These are phyloP conservation scores for Sanghuangporus baumii DNA, from an alignment of 1,284 basidiomycete genomes.

Conservation along the genomic window DNA sequence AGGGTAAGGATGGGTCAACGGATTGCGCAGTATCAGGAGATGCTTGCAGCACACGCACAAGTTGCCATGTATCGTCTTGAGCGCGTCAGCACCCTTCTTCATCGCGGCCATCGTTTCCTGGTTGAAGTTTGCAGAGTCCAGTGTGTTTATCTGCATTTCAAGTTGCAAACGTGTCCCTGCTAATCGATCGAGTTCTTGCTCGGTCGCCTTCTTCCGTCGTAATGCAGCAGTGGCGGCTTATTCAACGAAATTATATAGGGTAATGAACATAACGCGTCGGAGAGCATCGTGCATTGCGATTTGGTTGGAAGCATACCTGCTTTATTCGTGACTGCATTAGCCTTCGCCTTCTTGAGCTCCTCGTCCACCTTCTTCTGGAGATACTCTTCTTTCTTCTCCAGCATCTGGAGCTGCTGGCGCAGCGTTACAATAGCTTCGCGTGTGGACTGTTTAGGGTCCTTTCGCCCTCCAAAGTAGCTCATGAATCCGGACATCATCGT, in stretches of 20 bases:
- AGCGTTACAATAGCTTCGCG: slow-evolving; percentile 85
- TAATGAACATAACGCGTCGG: background rate
- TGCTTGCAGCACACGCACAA: slow-evolving; percentile 54
- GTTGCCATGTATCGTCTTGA: slow-evolving; percentile 89
- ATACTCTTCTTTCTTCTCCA: slow-evolving; percentile 99
- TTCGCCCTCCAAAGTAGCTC: slow-evolving; percentile 76
- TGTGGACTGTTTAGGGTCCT: slow-evolving; percentile 74
- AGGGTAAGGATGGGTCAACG: slow-evolving; percentile 10
- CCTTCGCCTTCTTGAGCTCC: slow-evolving; percentile 86
- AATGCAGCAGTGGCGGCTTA: slow-evolving; percentile 86
- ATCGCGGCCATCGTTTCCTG: slow-evolving; percentile 97
- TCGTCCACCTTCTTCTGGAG: slow-evolving; percentile 97
- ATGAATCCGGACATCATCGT: slow-evolving; percentile 82
- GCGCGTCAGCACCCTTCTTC: slow-evolving; percentile 91
- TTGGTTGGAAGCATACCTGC: slow-evolving; percentile 45
- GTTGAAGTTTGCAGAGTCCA: slow-evolving; percentile 98
- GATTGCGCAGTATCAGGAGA: slow-evolving; percentile 5
- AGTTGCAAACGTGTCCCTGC: slow-evolving; percentile 88
- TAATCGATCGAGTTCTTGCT: slow-evolving; percentile 84
- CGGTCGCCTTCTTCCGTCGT: slow-evolving; percentile 90
- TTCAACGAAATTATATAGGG: background rate
- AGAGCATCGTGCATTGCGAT: background rate
- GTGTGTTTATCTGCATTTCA: slow-evolving; percentile 95
- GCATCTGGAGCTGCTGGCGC: slow-evolving; percentile 87
- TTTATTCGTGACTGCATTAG: slow-evolving; percentile 94